These are phyloP conservation scores for Alternaria arborescens DNA, from an alignment of 2,329 filamentous ascomycete species.

Conservation along the genomic window DNA sequence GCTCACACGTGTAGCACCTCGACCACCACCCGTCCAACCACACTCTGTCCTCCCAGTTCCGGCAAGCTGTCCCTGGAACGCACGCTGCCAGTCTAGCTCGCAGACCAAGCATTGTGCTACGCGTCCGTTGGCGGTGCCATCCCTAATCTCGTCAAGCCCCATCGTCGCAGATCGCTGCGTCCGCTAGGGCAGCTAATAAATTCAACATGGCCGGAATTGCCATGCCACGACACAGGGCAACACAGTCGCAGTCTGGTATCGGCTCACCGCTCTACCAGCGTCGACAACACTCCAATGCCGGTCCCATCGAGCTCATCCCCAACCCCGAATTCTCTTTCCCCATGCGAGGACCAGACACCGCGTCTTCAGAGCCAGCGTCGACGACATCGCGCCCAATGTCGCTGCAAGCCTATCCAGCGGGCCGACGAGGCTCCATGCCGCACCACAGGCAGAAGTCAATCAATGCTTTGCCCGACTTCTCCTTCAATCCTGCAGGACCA, in stretches of 20 bases:
- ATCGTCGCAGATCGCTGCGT: constrained; percentile 34
- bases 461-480: constrained; percentile 58
- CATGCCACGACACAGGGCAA: constrained; percentile 52
- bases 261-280: constrained; percentile 52
- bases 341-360: constrained; percentile 44
- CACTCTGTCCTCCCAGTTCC: constrained; percentile 13
- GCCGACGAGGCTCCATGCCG: constrained; percentile 45
- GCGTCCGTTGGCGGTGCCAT: constrained; percentile 33
- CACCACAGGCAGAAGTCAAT: constrained; percentile 53
- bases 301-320: constrained; percentile 55
- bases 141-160: constrained; percentile 41
- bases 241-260: constrained; percentile 47
- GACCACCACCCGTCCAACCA: constrained; percentile 18
- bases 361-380: constrained; percentile 41
- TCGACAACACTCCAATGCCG: constrained; percentile 42
- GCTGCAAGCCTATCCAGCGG: constrained; percentile 46
- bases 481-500: constrained; percentile 58
- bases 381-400: constrained; percentile 50
- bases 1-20: constrained; percentile 42
- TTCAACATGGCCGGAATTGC: constrained; percentile 50
- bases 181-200: constrained; percentile 32
- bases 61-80: constrained; percentile 32
- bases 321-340: constrained; percentile 62
- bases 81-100: constrained; percentile 32
- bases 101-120: constrained; percentile 32